Percentiles rank a stretch among this genome's conserved stretches.
These are phyloP conservation scores for Pythium volutum DNA, from an alignment of 352 stramenopile species.

Conservation along the genomic window DNA sequence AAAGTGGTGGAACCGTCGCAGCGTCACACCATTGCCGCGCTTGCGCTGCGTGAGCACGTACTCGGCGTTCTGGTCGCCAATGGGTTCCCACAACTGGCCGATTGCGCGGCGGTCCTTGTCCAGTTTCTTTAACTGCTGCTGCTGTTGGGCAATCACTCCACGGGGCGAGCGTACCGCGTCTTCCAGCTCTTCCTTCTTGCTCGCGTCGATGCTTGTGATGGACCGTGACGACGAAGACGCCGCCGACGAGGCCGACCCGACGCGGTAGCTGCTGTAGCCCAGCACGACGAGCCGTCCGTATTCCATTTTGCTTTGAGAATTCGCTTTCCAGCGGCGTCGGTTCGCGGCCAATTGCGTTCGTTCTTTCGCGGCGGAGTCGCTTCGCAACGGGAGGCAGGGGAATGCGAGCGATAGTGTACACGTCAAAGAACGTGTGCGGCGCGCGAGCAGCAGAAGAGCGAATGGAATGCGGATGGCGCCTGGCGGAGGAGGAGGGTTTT, in stretches of 20 bases:
- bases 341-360: background rate
- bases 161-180: conserved; percentile 4
- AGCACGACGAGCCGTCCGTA: conserved; percentile 83
- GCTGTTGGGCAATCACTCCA: conserved; percentile 1
- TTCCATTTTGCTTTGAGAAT: conserved; percentile 36
- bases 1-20: conserved; percentile 64
- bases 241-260: conserved; percentile 30
- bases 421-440: too few species aligned
- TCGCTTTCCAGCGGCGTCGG: background rate
- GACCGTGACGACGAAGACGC: background rate
- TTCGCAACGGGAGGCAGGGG: background rate
- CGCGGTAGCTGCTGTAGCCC: conserved; percentile 82
- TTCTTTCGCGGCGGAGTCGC: conserved; percentile 1
- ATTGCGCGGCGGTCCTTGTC: conserved; percentile 32
- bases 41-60: conserved; percentile 48
- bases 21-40: conserved; percentile 46
- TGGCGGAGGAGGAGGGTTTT: too few species aligned
- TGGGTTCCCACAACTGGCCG: conserved; percentile 65
- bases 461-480: background rate
- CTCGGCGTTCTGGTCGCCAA: conserved; percentile 72
- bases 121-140: background rate
- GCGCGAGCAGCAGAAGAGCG: too few species aligned
- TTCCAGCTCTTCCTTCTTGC: background rate
- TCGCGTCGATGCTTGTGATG: background rate
- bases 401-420: too few species aligned